phyloP scores from a whole-genome alignment of 2,329 filamentous ascomycete genomes.

The Hypomyces rosellus region DNA sequence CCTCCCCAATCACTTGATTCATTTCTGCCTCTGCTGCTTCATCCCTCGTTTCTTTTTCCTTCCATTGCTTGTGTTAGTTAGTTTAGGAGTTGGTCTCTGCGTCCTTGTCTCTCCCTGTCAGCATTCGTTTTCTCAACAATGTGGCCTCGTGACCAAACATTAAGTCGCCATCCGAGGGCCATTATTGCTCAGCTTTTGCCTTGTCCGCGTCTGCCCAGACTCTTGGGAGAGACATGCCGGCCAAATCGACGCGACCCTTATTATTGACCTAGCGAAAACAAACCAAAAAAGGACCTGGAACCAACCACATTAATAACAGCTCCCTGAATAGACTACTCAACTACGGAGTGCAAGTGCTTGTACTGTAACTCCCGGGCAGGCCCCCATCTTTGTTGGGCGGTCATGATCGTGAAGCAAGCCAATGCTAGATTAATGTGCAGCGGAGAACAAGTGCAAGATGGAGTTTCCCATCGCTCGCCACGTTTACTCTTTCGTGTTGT shows the following conservation, averaged over 20 bases:
- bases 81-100: not conserved
- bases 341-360: too few species aligned
- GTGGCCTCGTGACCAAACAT: not conserved
- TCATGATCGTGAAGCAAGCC: not conserved
- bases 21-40: not conserved
- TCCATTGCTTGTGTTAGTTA: not conserved
- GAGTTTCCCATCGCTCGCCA: not conserved
- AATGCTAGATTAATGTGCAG: not conserved
- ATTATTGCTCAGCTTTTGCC: not conserved
- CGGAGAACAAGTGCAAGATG: not conserved
- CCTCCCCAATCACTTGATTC: not conserved
- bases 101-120: not conserved
- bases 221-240: not conserved
- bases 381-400: not conserved
- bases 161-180: not conserved
- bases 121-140: not conserved
- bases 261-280: too few species aligned
- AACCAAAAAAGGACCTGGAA: too few species aligned
- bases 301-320: not conserved
- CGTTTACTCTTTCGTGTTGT: too few species aligned
- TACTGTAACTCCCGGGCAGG: not conserved
- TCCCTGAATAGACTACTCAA: too few species aligned
- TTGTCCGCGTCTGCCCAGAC: not conserved
- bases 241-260: too few species aligned
- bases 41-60: slow-evolving; percentile 1